phyloP scores from a whole-genome alignment of 331 rosid species.

The Rosa hybrid region DNA sequence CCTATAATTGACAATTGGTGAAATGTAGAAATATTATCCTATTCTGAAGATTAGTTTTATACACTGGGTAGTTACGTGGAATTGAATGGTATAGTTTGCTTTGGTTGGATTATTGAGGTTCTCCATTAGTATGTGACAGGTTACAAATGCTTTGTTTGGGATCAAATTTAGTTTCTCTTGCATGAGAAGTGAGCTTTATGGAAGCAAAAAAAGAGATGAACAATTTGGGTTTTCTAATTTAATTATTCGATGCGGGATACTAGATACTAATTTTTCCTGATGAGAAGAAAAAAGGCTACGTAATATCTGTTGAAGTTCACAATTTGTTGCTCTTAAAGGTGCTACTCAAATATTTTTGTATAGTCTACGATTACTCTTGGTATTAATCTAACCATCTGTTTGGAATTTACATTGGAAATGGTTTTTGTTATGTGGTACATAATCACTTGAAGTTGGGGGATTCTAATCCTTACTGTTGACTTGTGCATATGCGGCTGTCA shows the following conservation, averaged over 20 bases:
- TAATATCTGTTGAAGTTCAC: neutral
- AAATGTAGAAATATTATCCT: neutral
- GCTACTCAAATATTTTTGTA: neutral
- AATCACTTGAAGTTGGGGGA: neutral
- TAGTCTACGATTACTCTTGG: no score
- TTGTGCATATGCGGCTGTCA: neutral
- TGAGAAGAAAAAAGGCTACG: no score
- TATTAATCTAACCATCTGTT: neutral
- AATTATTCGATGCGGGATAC: neutral
- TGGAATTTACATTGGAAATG: neutral
- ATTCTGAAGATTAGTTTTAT: neutral
- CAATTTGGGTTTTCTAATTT: neutral
- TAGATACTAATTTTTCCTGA: neutral
- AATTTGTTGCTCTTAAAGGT: neutral
- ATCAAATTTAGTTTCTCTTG: neutral
- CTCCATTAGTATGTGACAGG: neutral
- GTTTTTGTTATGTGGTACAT: neutral
- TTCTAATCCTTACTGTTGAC: neutral
- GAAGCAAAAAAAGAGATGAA: neutral
- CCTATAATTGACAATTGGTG: neutral
- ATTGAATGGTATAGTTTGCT: neutral
- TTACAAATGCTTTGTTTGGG: neutral
- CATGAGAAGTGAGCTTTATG: neutral
- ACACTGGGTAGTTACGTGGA: neutral
- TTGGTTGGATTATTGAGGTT: neutral